A percentile compares a stretch with the other conserved stretches of the same genome.
phyloP scores from a whole-genome alignment of 163 green algal genomes.

The Scenedesmus sp. region DNA sequence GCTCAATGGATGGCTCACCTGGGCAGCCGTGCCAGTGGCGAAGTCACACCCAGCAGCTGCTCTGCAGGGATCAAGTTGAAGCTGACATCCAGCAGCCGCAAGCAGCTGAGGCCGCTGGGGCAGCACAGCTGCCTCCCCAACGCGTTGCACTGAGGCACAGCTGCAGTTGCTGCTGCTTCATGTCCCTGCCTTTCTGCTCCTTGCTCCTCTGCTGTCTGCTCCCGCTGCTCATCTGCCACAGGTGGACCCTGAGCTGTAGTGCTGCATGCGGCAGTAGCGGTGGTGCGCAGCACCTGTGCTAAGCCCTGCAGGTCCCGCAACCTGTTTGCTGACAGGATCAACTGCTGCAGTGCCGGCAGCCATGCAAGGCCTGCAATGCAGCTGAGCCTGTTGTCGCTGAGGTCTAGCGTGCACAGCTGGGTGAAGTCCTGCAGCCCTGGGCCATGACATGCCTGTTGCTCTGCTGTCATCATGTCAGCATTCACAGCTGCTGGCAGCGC shows the following conservation, averaged over 20 bases:
- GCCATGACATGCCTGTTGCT: neutral
- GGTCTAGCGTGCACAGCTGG: constrained; percentile 4
- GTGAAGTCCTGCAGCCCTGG: constrained; percentile 1
- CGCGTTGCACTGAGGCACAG: neutral
- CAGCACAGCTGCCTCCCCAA: neutral
- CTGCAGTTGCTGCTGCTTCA: neutral
- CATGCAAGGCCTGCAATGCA: constrained; percentile 35
- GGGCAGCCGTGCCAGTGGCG: constrained; percentile 24
- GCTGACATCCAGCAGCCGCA: constrained; percentile 48
- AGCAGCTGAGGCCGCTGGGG: neutral
- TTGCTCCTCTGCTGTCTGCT: neutral
- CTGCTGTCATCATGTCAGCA: neutral
- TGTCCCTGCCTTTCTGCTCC: neutral
- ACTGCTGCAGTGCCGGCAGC: constrained; percentile 36
- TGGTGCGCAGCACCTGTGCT: neutral
- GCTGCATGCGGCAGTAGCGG: neutral
- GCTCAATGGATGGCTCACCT: constrained; percentile 1
- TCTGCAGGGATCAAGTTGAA: constrained; percentile 43
- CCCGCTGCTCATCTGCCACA: neutral
- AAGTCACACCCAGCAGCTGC: constrained; percentile 13
- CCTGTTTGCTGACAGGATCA: constrained; percentile 32
- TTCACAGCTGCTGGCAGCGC: neutral
- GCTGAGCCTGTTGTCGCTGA: constrained; percentile 44
- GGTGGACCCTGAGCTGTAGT: neutral
- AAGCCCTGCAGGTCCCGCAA: constrained; percentile 25